Evolutionary conservation across 2,329 filamentous ascomycete species (phyloP), one percentile per base, ranked within the genome.

Genomic region (Aureobasidium mangrovei): DNA sequence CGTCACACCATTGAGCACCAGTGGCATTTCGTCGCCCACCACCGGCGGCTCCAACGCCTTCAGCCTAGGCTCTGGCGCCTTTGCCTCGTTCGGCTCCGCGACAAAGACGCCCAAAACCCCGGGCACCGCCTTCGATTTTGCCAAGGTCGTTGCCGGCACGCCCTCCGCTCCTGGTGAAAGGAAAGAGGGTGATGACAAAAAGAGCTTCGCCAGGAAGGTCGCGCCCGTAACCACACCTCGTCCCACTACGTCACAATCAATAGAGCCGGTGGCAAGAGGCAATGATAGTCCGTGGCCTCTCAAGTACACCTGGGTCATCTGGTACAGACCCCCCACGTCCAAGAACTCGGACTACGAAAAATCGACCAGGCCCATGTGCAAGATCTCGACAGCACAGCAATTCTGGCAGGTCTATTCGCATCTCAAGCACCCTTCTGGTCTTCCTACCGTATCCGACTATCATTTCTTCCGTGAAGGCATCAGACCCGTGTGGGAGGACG

Each of bases 261-360:
- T 56, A 51, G 60, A 62, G 31, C 28, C 54, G 28, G 46, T 41
- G 31, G 40, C 47, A 40, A 63, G 60, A 75, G 76, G 72, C 67
- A 72, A 55, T 29, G 48, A 59, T n/a, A 56, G 54, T 24, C 53
- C 58, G 2, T 73, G 69, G 69, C 78, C 80, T 57, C 77, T 97
- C 63, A 90, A 87, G 72, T 84, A 89, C 70, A 85, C 84, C 59
- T 98, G 93, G 93, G 85, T 95, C 33, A 89, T 97, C 69, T 97
- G 93, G 90, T 98, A 94, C 72, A 83, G 93, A 57, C 93, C 93
- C 38, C 93, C 93, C 47, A 95, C 94, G 63, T 91, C 89, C 61
- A 98, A 98, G 74, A 93, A 91, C 60, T 91, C 93, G 65, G 91
- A 97, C 71, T 98, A 98, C 70, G 93, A 98, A 70, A 95, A 97